Conservation (phyloP, 2,329 filamentous ascomycete species). For the Purpureocillium takamizusanense region DNA sequence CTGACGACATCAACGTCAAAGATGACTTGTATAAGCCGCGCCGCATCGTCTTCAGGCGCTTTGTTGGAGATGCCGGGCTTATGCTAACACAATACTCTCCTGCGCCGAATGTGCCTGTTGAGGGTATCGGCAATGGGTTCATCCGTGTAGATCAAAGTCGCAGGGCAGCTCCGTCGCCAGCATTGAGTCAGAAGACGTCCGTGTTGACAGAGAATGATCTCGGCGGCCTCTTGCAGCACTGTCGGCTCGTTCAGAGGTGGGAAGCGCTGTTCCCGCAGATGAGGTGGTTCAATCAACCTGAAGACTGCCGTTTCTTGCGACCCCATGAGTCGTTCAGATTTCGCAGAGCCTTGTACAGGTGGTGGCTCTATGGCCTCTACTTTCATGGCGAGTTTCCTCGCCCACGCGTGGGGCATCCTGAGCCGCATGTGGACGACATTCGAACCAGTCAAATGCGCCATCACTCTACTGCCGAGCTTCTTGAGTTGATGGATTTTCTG, state of each 20-base stretch:
- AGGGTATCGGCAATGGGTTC: not conserved
- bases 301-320: conserved; percentile 34
- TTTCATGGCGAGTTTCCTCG: conserved; percentile 37
- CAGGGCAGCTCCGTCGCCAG: not conserved
- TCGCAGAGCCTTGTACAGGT: conserved; percentile 40
- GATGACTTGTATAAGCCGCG: conserved; percentile 28
- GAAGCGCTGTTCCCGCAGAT: conserved; percentile 32
- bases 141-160: not conserved
- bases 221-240: conserved; percentile 21
- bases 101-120: not conserved
- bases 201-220: conserved; percentile 24
- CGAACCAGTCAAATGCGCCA: conserved; percentile 33
- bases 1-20: conserved; percentile 21
- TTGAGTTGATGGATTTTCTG: conserved; percentile 36
- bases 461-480: conserved; percentile 32
- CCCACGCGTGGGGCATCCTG: conserved; percentile 26
- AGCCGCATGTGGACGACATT: conserved; percentile 29
- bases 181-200: conserved; percentile 12
- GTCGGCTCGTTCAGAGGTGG: conserved; percentile 27
- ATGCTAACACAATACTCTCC: conserved; percentile 9
- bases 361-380: conserved; percentile 45
- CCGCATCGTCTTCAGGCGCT: conserved; percentile 28
- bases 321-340: conserved; percentile 35
- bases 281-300: conserved; percentile 35
- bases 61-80: conserved; percentile 20